Conservation (phyloP, 306 rosid genomes). For the Glycine soja region DNA sequence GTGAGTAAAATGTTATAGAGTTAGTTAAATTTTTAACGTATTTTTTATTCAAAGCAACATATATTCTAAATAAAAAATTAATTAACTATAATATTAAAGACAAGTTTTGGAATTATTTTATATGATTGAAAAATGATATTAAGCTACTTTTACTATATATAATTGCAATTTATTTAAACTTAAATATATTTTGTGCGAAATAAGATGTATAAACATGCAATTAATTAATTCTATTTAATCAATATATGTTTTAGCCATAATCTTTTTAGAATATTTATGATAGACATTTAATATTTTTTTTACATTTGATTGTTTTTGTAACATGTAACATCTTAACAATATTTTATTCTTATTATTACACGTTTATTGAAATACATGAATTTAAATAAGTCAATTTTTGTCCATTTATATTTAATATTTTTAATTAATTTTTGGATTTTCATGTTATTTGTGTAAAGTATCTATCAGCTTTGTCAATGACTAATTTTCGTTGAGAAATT, state of each 20-base stretch:
- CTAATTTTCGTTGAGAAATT: too few relatives aligned
- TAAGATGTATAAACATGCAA: background rate
- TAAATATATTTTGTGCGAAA: background rate
- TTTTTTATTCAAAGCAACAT: background rate
- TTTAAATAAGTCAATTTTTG: background rate
- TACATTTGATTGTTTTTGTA: background rate
- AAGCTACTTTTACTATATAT: background rate
- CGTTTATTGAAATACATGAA: background rate
- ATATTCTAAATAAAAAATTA: background rate
- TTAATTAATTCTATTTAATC: background rate
- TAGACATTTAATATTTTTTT: background rate
- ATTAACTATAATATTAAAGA: background rate
- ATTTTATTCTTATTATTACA: background rate
- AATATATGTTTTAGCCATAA: background rate
- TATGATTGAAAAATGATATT: background rate
- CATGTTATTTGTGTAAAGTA: too few relatives aligned
- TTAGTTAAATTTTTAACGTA: too few relatives aligned
- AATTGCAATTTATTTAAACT: background rate
- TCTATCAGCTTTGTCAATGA: too few relatives aligned
- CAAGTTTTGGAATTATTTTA: background rate
- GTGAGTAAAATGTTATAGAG: background rate
- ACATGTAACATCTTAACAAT: background rate
- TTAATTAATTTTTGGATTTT: too few relatives aligned
- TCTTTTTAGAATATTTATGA: background rate
- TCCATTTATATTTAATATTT: background rate